phyloP scores from a whole-genome alignment of 768 basidiomycete species.

The Lactifluus rugatus region DNA sequence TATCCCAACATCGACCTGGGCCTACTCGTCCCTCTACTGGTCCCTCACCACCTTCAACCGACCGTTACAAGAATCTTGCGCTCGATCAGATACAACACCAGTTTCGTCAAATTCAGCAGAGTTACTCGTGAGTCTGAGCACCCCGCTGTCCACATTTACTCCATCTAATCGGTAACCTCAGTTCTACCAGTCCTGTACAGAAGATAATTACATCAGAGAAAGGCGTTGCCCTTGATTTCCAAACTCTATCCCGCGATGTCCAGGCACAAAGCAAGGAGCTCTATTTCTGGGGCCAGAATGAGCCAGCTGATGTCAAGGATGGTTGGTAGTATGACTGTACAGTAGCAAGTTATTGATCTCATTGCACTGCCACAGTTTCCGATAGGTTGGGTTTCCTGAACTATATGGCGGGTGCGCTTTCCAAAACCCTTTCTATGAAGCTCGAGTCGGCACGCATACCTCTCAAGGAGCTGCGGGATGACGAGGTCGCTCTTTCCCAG shows the following conservation, averaged over 20 bases:
- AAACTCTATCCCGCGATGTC: conserved; percentile 52
- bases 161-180: conserved; percentile 21
- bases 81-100: conserved; percentile 61
- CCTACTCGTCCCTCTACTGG: conserved; percentile 28
- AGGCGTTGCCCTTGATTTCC: conserved; percentile 66
- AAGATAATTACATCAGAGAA: conserved; percentile 73
- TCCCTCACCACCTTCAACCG: conserved; percentile 4
- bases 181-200: conserved; percentile 57
- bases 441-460: conserved; percentile 56
- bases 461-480: conserved; percentile 62
- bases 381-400: conserved; percentile 78
- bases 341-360: background rate
- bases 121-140: conserved; percentile 46
- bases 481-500: conserved; percentile 52
- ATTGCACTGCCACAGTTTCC: conserved; percentile 34
- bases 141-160: background rate
- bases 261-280: conserved; percentile 76
- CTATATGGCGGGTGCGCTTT: conserved; percentile 63
- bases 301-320: conserved; percentile 66
- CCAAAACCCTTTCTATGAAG: conserved; percentile 48
- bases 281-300: conserved; percentile 73
- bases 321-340: conserved; percentile 34
- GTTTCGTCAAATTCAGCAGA: conserved; percentile 62
- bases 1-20: conserved; percentile 43
- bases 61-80: conserved; percentile 39